Evolutionary conservation across 257 asterid genomes (phyloP), one percentile per base, ranked within the genome.

Genomic region (Paraleonurus japonicus): DNA sequence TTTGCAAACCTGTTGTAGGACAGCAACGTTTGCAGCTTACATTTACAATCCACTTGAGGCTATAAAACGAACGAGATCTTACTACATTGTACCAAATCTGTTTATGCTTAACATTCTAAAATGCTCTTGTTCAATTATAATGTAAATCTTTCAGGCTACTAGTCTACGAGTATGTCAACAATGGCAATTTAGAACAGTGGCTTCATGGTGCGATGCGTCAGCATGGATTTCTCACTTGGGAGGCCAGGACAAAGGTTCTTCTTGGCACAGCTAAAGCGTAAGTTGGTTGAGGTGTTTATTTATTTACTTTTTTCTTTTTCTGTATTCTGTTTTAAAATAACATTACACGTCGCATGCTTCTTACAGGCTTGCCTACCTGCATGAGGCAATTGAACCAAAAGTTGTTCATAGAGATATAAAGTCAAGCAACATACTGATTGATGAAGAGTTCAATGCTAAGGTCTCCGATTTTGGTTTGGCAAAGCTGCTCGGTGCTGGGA

Each of bases 211-310:
- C 97, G 10, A 90, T 94, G 97, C 80, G 88, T 37, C 97, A 90
- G 32, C 97, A 93, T 69, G 96, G 96, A 54, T 85, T 74, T 76
- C 96, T 93, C 35, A 93, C 98, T 11, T 93, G 98, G 98, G 96
- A 89, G 78, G 98, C 97, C 41, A 81, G 98, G 76, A 86, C 70
- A 69, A 94, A 94, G 79, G 89, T 93, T 81, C 89, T 94, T 11
- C 96, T 94, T 27, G 98, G 97, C 75, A 94, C 98, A n/a, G 96
- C 99, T 57, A 94, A 91, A 79, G 98, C 97, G 98, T 94, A 82
- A 85, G 96, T 80, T 68, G 47, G 67, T 59, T 81, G 47, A 59
- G 23, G 66, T 74, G 15, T 51, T 54, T 1, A 3, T 9, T 54
- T 48, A 9, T 24, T 9, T 23, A 4, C 27, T 13, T 13, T 2